Conservation (phyloP, 345 rosid species). For the Camelina sativa region DNA sequence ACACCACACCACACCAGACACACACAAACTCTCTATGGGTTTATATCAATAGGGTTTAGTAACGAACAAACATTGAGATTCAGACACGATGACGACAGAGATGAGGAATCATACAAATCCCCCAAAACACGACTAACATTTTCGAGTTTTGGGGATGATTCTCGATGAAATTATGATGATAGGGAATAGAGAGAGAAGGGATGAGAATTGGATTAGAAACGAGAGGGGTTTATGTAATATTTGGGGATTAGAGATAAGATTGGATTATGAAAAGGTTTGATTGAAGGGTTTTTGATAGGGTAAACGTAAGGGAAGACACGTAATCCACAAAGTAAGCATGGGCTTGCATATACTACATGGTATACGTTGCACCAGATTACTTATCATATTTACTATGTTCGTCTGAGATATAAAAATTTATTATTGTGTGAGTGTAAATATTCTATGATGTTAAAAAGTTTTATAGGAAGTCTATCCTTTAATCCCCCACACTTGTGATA, state of each 20-base stretch:
- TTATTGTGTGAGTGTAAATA: neutral
- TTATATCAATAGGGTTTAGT: neutral
- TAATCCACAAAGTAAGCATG: conserved; percentile 14
- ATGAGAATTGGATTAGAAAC: no score
- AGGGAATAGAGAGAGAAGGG: no score
- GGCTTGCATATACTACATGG: neutral
- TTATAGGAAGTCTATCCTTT: neutral
- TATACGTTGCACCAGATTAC: conserved; percentile 24
- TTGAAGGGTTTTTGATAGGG: conserved; percentile 12
- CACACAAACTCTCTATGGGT: neutral
- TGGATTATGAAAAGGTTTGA: neutral
- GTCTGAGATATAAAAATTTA: neutral
- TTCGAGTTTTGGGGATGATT: neutral
- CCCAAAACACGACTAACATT: conserved; percentile 4
- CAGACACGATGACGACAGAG: neutral
- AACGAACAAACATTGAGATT: neutral
- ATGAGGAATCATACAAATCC: neutral
- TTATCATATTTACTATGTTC: conserved; percentile 6
- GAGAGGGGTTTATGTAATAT: neutral
- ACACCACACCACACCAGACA: no score
- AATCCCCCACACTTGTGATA: neutral
- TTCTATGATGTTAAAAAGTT: neutral
- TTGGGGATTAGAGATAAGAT: neutral
- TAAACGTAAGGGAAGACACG: conserved; percentile 21
- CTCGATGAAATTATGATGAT: no score